Conservation (phyloP, 306 rosid genomes). For the Quercus gilva region DNA sequence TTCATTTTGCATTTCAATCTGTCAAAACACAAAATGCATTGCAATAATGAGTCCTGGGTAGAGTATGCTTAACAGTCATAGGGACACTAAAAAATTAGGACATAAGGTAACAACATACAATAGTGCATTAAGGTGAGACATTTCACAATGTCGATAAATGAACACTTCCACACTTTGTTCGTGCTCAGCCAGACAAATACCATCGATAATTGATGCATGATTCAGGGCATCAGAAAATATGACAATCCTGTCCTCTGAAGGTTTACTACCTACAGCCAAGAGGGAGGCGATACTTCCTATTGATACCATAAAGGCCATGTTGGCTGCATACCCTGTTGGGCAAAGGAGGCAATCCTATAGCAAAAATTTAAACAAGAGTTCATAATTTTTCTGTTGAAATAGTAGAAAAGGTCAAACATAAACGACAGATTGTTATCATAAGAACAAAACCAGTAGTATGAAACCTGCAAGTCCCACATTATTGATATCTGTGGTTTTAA, state of each 20-base stretch:
- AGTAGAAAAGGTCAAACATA: neutral
- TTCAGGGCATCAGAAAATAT: conserved; percentile 82
- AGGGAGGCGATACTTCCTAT: conserved; percentile 77
- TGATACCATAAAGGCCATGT: conserved; percentile 89
- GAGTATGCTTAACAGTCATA: neutral
- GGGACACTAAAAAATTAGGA: neutral
- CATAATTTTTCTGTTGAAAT: conserved; percentile 39
- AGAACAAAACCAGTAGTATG: neutral
- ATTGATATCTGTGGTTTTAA: neutral
- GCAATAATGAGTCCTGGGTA: conserved; percentile 12
- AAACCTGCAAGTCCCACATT: neutral
- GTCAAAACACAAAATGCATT: conserved; percentile 30
- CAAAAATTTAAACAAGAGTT: conserved; percentile 41
- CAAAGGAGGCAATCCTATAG: conserved; percentile 98
- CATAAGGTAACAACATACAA: conserved; percentile 59
- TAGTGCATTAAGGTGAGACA: conserved; percentile 73
- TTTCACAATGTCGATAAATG: conserved; percentile 87
- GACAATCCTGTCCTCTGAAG: conserved; percentile 67
- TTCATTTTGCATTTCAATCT: conserved; percentile 67
- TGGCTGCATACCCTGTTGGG: conserved; percentile 97
- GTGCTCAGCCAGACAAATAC: conserved; percentile 80
- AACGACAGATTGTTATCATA: neutral
- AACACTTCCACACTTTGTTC: conserved; percentile 63
- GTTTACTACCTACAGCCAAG: conserved; percentile 47
- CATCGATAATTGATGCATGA: conserved; percentile 92